Percentiles rank a stretch among this genome's conserved stretches.
Evolutionary conservation across 2,329 filamentous ascomycete species (phyloP).

Genomic region (Calonectria leucothoes): DNA sequence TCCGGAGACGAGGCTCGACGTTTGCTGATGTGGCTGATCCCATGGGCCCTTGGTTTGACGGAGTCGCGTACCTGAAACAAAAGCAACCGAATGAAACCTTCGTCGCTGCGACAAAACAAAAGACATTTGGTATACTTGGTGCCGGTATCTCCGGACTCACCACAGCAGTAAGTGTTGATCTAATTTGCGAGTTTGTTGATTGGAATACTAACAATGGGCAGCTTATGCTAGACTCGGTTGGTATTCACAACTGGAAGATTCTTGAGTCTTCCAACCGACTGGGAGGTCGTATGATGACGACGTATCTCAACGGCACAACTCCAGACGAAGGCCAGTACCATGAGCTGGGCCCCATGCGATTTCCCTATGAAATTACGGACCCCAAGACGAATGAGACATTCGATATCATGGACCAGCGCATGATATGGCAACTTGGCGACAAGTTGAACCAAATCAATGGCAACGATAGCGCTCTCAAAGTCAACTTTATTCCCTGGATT

Average conservation of each 20-base stretch:
- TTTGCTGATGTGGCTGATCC: constrained; percentile 69
- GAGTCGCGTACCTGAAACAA: constrained; percentile 37
- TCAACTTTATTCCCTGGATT: constrained; percentile 74
- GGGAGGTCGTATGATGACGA: constrained; percentile 56
- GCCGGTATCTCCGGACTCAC: constrained; percentile 50
- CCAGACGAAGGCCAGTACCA: constrained; percentile 62
- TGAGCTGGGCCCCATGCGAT: constrained; percentile 75
- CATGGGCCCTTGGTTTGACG: constrained; percentile 38
- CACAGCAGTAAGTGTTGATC: constrained; percentile 18
- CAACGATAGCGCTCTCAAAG: constrained; percentile 56
- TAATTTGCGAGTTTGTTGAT: constrained; percentile 23
- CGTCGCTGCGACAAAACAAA: constrained; percentile 39
- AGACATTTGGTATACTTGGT: constrained; percentile 48
- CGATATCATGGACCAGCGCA: constrained; percentile 71
- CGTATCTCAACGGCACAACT: constrained; percentile 53
- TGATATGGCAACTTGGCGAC: constrained; percentile 73
- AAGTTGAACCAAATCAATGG: constrained; percentile 71
- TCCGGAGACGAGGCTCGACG: constrained; percentile 63
- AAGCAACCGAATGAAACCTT: constrained; percentile 36
- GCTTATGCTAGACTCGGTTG: constrained; percentile 53
- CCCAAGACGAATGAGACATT: constrained; percentile 62
- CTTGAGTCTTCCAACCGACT: constrained; percentile 54
- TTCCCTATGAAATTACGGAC: constrained; percentile 65
- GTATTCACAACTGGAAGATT: constrained; percentile 57
- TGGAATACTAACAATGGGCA: neutral